Percentiles rank a stretch among this genome's conserved stretches.
These are phyloP conservation scores for Silybum marianum DNA, from an alignment of 129 eudicot species.

Conservation along the genomic window DNA sequence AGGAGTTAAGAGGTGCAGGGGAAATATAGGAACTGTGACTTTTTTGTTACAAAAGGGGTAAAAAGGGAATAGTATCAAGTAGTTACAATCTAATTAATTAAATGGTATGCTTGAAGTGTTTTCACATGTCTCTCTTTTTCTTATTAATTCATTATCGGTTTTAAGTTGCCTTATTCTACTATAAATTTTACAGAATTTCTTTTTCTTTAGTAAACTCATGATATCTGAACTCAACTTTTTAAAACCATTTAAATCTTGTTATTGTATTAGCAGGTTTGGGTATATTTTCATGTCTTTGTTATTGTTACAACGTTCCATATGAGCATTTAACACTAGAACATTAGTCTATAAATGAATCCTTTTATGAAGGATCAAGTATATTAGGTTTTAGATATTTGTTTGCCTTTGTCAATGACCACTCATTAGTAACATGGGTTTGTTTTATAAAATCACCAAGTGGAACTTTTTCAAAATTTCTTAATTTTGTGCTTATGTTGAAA, in stretches of 20 bases:
- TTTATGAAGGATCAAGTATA: background rate
- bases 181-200: background rate
- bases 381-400: background rate
- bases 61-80: background rate
- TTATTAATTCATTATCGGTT: background rate
- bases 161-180: conserved; percentile 5
- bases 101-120: conserved; percentile 5
- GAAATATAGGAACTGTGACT: background rate
- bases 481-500: background rate
- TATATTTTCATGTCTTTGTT: background rate
- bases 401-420: background rate
- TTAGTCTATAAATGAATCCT: background rate
- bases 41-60: no score
- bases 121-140: background rate
- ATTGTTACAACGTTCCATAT: background rate
- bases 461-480: no score
- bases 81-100: background rate
- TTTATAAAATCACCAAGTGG: background rate
- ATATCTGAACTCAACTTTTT: background rate
- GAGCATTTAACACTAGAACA: background rate
- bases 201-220: background rate
- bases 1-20: background rate
- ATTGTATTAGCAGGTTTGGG: background rate
- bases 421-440: background rate
- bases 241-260: background rate